Conservation (phyloP, 148 eudicot genomes). For the Rhododendron griersonianum region DNA sequence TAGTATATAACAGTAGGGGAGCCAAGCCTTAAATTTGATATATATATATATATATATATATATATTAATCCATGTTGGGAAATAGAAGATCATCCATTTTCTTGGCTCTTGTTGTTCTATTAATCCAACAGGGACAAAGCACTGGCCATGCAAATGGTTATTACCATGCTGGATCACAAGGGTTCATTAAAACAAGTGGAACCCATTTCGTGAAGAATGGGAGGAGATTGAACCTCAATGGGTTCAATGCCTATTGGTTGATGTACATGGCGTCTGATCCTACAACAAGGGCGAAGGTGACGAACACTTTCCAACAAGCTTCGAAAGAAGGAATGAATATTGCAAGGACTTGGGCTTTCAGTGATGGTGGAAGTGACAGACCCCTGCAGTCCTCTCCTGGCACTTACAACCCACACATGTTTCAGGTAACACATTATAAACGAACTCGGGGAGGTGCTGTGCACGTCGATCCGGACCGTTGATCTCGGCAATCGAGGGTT, state of each 20-base stretch:
- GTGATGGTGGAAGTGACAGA: conserved; percentile 22
- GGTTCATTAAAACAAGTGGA: conserved; percentile 9
- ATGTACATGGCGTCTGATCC: conserved; percentile 21
- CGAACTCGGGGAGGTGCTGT: no score
- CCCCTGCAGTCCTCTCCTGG: conserved; percentile 35
- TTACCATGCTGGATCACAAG: background rate
- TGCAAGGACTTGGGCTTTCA: conserved; percentile 39
- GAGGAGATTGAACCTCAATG: conserved; percentile 15
- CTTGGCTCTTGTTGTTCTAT: background rate
- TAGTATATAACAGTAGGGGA: no score
- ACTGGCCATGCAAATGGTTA: background rate
- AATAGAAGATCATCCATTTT: background rate
- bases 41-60: no score
- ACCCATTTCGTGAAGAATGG: conserved; percentile 17
- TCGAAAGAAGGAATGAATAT: conserved; percentile 29
- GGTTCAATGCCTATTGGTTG: conserved; percentile 27
- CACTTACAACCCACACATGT: conserved; percentile 22
- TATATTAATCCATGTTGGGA: background rate
- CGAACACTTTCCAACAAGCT: conserved; percentile 20
- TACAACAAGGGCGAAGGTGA: conserved; percentile 1
- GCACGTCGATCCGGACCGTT: no score
- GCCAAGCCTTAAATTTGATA: no score
- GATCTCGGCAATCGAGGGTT: no score
- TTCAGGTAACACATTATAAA: conserved; percentile 16
- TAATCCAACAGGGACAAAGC: background rate